Evolutionary conservation across 345 rosid species (phyloP).

Genomic region (Euphorbia tirucalli): DNA sequence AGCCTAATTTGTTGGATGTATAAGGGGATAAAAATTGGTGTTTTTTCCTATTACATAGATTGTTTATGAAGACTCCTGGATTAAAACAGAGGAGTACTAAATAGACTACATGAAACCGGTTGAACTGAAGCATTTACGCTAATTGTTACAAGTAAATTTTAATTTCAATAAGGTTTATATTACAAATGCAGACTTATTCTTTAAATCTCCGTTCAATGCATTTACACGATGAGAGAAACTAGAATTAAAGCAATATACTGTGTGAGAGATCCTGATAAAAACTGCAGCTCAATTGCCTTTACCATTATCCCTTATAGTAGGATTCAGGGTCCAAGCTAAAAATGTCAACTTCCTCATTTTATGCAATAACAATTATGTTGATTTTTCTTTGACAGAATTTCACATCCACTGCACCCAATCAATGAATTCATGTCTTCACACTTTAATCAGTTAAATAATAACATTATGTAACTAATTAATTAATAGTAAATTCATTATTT

Average conservation of each 20-base stretch:
- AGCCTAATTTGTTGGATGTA: slow-evolving; percentile 4
- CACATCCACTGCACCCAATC: too few relatives aligned
- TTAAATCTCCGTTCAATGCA: background rate
- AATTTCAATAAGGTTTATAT: background rate
- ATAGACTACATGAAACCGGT: background rate
- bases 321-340: too few relatives aligned
- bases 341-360: too few relatives aligned
- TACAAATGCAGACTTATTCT: background rate
- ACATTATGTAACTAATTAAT: too few relatives aligned
- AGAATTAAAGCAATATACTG: slow-evolving; percentile 16
- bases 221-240: too few relatives aligned
- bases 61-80: background rate
- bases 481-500: too few relatives aligned
- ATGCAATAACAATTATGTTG: too few relatives aligned
- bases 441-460: too few relatives aligned
- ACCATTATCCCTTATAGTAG: slow-evolving; percentile 10
- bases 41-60: background rate
- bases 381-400: too few relatives aligned
- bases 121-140: slow-evolving; percentile 17
- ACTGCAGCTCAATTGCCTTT: slow-evolving; percentile 8
- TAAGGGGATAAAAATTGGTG: background rate
- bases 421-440: too few relatives aligned
- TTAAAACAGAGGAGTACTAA: background rate
- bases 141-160: slow-evolving; percentile 9
- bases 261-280: slow-evolving; percentile 17